These are phyloP conservation scores for Secale cereale DNA, from an alignment of 176 grass and related monocot genomes.

Conservation along the genomic window DNA sequence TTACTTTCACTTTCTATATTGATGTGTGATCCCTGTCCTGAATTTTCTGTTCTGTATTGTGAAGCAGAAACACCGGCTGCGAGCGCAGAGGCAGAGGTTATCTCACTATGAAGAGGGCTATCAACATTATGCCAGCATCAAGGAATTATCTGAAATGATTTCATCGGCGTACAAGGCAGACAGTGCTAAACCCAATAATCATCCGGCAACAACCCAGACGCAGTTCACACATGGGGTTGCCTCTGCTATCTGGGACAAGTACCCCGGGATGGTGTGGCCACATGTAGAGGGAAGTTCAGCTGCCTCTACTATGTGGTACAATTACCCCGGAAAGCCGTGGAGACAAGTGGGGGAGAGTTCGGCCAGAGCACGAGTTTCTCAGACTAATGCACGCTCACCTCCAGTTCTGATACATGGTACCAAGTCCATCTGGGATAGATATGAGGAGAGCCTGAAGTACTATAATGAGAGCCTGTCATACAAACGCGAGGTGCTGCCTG, in stretches of 20 bases:
- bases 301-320: neutral
- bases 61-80: slow-evolving; percentile 29
- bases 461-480: neutral
- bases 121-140: neutral
- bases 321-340: neutral
- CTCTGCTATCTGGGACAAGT: neutral
- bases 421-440: slow-evolving; percentile 16
- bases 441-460: neutral
- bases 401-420: neutral
- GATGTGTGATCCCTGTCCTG: neutral
- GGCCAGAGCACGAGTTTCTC: neutral
- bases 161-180: neutral
- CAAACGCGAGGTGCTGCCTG: neutral
- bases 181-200: slow-evolving; percentile 5
- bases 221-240: neutral
- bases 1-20: slow-evolving; percentile 13
- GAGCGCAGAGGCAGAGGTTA: neutral
- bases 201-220: neutral
- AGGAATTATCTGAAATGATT: neutral
- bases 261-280: neutral
- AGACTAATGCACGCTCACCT: neutral
- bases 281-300: neutral
- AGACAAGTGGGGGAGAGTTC: neutral
- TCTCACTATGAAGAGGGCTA: neutral
- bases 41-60: slow-evolving; percentile 18